phyloP scores from a whole-genome alignment of 2,329 filamentous ascomycete species.

The Fragosphaeria purpurea region DNA sequence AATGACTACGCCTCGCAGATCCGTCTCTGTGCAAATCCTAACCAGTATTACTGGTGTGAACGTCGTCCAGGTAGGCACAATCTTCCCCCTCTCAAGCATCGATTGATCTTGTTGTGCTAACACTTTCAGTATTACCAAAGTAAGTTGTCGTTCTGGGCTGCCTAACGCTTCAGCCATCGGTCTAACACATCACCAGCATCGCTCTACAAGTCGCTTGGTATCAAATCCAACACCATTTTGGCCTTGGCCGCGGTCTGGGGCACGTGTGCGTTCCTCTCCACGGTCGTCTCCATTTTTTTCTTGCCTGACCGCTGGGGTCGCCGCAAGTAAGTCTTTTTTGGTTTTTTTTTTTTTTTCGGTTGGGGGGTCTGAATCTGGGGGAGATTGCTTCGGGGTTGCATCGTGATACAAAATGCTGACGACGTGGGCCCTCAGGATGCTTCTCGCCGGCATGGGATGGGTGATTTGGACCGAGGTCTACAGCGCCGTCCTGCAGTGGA shows the following conservation, averaged over 20 bases:
- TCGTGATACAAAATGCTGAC: too few species aligned
- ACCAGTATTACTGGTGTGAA: conserved; percentile 47
- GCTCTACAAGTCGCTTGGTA: conserved; percentile 44
- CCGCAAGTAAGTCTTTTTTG: conserved; percentile 31
- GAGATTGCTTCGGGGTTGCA: too few species aligned
- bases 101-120: neutral
- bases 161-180: too few species aligned
- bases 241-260: conserved; percentile 45
- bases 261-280: conserved; percentile 40
- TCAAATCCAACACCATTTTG: conserved; percentile 37
- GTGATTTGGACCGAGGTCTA: conserved; percentile 49
- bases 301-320: conserved; percentile 50
- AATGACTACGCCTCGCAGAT: conserved; percentile 19
- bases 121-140: conserved; percentile 6
- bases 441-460: conserved; percentile 39
- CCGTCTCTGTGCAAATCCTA: conserved; percentile 47
- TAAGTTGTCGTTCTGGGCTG: neutral
- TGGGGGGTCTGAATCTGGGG: too few species aligned
- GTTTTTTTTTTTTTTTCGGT: too few species aligned
- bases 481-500: conserved; percentile 46
- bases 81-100: neutral
- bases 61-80: conserved; percentile 36
- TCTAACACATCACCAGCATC: conserved; percentile 27
- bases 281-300: conserved; percentile 39
- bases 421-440: conserved; percentile 31